Conservation (phyloP, 192 early-diverging fungal species). For the Coemansia sp. region DNA sequence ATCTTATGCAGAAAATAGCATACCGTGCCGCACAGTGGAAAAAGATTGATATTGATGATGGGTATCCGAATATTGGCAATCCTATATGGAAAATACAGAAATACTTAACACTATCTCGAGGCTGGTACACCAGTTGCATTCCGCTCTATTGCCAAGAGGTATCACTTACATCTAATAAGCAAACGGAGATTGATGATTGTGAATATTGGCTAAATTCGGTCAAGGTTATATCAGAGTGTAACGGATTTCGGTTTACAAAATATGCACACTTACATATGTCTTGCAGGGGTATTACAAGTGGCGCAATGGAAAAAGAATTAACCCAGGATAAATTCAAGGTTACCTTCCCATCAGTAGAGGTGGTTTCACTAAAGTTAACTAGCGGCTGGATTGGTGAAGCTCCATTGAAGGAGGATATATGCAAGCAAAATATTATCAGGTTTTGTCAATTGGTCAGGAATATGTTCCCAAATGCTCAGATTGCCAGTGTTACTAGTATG, state of each 20-base stretch:
- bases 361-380: background rate
- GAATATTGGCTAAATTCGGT: slow-evolving; percentile 17
- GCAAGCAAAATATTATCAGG: slow-evolving; percentile 2
- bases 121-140: slow-evolving; percentile 21
- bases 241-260: slow-evolving; percentile 8
- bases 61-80: slow-evolving; percentile 13
- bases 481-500: slow-evolving; percentile 8
- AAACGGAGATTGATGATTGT: slow-evolving; percentile 3
- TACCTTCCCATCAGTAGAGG: no score
- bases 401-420: background rate
- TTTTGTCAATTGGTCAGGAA: background rate
- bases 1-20: slow-evolving; percentile 17
- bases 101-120: slow-evolving; percentile 18
- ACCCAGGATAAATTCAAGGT: no score
- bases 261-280: slow-evolving; percentile 18
- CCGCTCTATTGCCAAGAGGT: slow-evolving; percentile 24
- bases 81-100: slow-evolving; percentile 28
- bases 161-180: slow-evolving; percentile 3
- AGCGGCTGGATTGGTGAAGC: background rate
- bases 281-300: background rate
- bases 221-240: background rate
- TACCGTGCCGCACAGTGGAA: slow-evolving; percentile 15
- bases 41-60: slow-evolving; percentile 1
- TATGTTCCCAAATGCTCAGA: slow-evolving; percentile 19
- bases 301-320: no score